Evolutionary conservation across 345 rosid species (phyloP), one percentile per base, ranked within the genome.

Genomic region (Eucalyptus pauciflora): DNA sequence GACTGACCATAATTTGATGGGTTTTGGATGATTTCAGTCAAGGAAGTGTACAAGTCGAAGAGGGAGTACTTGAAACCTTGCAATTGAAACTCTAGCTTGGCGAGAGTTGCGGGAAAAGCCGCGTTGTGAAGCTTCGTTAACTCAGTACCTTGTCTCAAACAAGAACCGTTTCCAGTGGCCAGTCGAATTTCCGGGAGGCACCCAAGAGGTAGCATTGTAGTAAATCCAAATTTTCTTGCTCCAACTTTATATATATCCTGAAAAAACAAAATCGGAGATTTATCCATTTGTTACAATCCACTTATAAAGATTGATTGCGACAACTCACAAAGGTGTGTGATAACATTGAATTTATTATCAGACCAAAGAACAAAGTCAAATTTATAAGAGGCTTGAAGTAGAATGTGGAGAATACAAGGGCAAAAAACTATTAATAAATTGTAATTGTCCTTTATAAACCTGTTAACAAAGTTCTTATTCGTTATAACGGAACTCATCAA

Each of bases 31-130:
- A 86, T 76, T 15, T 90, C 50, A 7, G 9, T 29, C 8, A 83
- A 43, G 18, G 92, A 54, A 27, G 89, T 50, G 51, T 91, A 91
- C 48, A 62, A 86, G 86, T 92, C 93, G 27, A 91, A 89, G 64
- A 87, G 52, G 20, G 91, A 87, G 50, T 91, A 93, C 49, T 86
- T 91, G 87, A 93, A 91, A 48, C 95, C 93, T 45, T 31, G 41
- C 3, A 93, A 91, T 20, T 92, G 71, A 24, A 13, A 33, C 50
- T 90, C 48, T 1, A 92, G 87, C 50, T 86, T 88, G 24, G 67
- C 31, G n/a, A 91, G 88, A 48, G 51, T 86, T 13, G 86, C 41
- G 4, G 88, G 45, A 33, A 92, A 56, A 81, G 85, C 91, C 37
- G 27, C 50, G 24, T 94, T 90, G 88, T 94, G 94, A 9, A 90